These are phyloP conservation scores for Hamigera avellanea DNA, from an alignment of 495 filamentous ascomycete species.

Conservation along the genomic window DNA sequence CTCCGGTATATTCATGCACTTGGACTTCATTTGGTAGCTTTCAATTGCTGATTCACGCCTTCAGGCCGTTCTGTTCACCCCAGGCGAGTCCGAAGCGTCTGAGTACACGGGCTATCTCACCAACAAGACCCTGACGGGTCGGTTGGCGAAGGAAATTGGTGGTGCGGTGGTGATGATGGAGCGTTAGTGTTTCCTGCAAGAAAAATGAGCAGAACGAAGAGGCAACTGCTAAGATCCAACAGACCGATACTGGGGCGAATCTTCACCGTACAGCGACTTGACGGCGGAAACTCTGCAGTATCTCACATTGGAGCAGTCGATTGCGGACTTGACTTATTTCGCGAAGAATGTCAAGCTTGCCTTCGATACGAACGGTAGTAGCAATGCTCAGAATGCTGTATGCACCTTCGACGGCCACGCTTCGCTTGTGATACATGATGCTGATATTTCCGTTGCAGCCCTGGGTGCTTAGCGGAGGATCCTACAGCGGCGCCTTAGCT, in stretches of 20 bases:
- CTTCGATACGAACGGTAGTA: constrained; percentile 42
- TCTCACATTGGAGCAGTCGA: constrained; percentile 50
- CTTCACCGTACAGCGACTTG: constrained; percentile 44
- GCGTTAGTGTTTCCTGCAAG: constrained; percentile 23
- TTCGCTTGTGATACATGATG: not conserved
- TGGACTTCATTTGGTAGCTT: not conserved
- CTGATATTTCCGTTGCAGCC: constrained; percentile 19
- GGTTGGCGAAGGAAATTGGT: constrained; percentile 40
- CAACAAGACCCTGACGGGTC: constrained; percentile 38
- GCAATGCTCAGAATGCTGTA: constrained; percentile 40
- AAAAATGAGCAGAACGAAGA: too few relatives aligned
- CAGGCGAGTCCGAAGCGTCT: constrained; percentile 44
- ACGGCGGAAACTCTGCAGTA: constrained; percentile 46
- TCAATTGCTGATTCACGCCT: constrained; percentile 4
- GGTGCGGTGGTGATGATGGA: constrained; percentile 47
- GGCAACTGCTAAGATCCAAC: not conserved
- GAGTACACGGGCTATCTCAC: constrained; percentile 38
- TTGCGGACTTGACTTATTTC: constrained; percentile 52
- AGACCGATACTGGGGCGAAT: constrained; percentile 52
- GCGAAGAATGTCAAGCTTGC: constrained; percentile 45
- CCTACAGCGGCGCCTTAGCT: constrained; percentile 52
- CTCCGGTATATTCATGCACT: constrained; percentile 25
- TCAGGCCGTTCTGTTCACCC: constrained; percentile 42
- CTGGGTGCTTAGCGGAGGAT: constrained; percentile 54
- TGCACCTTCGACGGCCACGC: constrained; percentile 2